Base-by-base conservation (phyloP, 1,139 yeast genomes). In the Candida sp. region DNA sequence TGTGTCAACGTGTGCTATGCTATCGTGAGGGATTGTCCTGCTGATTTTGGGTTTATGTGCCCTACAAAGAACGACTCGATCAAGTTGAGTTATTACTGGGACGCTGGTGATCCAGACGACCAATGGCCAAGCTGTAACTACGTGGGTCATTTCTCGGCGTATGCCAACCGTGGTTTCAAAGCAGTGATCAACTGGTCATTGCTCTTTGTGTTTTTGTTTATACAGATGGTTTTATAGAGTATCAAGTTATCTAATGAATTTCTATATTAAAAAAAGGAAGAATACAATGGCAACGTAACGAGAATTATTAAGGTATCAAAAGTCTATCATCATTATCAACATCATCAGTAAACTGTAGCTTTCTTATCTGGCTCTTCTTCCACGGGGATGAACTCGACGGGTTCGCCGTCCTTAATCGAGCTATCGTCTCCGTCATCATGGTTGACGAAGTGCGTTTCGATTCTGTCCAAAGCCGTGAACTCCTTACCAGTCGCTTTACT, bases 21-120 rank as follows among this genome's bases (percentile, higher is more conserved):
- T 3, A 82, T 94, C 8, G 96, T 87, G 3, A 78, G 92, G 51
- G 89, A 88, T 65, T 94, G 99, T 67, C 97, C 98, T 0, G 73
- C 93, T 0, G 83, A 72, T 35, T 84, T 94, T 60, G 84, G 83
- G 1, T 92, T 94, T 66, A 60, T 66, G 32, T 94, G 98, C 61
- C 98, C 98, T 0, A 60, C 60, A 0, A 58, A 56, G 3, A 72
- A 78, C 44, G 62, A 65, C 0, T 63, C 78, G 3, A 68, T 83
- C 25, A 52, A 64, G 9, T 53, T 63, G 58, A 64, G 90, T 49
- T 88, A 88, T 63, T 80, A 69, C 56, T 78, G 81, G 72, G 56
- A 48, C 34, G 25, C 32, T 9, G 37, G 49, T 25, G 78, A 70
- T 41, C 62, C 61, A 12, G 6, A 26, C 9, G 62, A 55, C 4